phyloP scores from a whole-genome alignment of 2,329 filamentous ascomycete species.

The Colletotrichum viniferum region DNA sequence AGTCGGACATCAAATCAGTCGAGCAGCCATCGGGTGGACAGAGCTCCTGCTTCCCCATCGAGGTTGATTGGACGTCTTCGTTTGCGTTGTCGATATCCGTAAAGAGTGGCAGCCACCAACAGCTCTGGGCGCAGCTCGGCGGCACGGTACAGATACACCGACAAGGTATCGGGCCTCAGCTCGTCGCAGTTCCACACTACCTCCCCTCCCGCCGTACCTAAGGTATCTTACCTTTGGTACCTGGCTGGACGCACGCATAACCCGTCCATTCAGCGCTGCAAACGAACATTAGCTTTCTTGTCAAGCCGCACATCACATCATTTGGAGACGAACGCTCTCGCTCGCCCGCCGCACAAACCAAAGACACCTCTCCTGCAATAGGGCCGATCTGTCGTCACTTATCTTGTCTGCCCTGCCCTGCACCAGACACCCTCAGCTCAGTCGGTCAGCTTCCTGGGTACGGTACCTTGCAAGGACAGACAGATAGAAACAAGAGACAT shows the following conservation, averaged over 20 bases:
- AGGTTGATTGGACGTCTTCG: not conserved
- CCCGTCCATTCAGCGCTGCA: slow-evolving; percentile 12
- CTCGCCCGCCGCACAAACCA: not conserved
- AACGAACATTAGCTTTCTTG: slow-evolving; percentile 13
- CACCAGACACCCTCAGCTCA: not conserved
- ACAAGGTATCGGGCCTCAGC: not conserved
- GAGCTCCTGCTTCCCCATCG: not conserved
- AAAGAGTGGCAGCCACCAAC: not conserved
- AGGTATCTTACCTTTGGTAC: not conserved
- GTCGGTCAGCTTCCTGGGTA: not conserved
- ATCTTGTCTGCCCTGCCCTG: not conserved
- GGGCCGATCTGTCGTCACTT: not conserved
- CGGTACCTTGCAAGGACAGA: not conserved
- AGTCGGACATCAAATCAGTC: not conserved
- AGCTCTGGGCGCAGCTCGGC: not conserved
- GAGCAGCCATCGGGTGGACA: not conserved
- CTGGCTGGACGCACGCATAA: slow-evolving; percentile 14
- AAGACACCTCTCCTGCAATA: not conserved
- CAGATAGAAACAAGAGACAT: not conserved
- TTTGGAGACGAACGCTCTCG: slow-evolving; percentile 18
- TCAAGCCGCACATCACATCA: slow-evolving; percentile 18
- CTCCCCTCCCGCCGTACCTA: not conserved
- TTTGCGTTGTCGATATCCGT: not conserved
- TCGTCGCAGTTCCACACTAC: not conserved
- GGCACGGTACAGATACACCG: not conserved